These are phyloP conservation scores for Pseudogymnoascus destructans DNA, from an alignment of 2,329 filamentous ascomycete genomes.

Conservation along the genomic window DNA sequence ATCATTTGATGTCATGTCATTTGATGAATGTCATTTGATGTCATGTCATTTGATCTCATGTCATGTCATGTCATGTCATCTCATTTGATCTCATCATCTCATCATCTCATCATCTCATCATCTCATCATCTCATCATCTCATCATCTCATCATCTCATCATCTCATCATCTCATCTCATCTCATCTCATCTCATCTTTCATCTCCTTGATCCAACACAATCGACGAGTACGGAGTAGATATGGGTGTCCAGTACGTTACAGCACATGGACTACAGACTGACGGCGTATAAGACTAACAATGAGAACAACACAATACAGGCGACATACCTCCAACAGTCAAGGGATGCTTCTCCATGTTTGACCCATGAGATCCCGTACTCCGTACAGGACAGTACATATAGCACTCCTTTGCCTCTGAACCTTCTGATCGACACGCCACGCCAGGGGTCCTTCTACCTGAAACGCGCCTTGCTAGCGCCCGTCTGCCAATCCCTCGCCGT, in stretches of 20 bases:
- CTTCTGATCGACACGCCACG: constrained; percentile 3
- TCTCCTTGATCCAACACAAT: background rate
- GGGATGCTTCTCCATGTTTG: background rate
- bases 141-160: too few species aligned
- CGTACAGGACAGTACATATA: background rate
- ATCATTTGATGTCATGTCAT: background rate
- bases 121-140: too few species aligned
- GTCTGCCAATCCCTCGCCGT: constrained; percentile 1
- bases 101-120: too few species aligned
- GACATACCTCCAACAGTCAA: background rate
- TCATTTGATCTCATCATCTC: too few species aligned
- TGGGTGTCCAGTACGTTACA: background rate
- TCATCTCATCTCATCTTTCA: background rate
- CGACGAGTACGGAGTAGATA: background rate
- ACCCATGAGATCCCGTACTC: background rate
- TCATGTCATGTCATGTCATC: background rate
- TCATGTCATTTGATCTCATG: too few species aligned
- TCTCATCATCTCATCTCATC: background rate
- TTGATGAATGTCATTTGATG: too few species aligned
- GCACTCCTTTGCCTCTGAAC: background rate
- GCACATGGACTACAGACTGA: background rate
- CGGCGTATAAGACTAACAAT: background rate
- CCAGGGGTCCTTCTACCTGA: constrained; percentile 6
- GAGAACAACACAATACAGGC: background rate
- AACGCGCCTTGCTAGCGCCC: background rate